Evolutionary conservation across 257 asterid genomes (phyloP), one percentile per base, ranked within the genome.

Genomic region (Lycium ferocissimum): DNA sequence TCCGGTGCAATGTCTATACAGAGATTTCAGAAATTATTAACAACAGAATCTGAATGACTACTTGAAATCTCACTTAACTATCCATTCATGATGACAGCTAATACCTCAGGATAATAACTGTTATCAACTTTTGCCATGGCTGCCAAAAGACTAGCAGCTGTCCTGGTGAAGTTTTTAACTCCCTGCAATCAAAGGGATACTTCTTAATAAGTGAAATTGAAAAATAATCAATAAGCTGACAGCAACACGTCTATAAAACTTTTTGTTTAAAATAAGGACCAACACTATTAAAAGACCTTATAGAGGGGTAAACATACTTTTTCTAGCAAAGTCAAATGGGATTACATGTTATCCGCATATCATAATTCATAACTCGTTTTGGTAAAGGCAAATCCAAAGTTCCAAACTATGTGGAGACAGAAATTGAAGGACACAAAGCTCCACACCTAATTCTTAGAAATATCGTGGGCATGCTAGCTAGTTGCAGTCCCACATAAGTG

Each of bases 101-200:
- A 61, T 90, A 95, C 99, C 99, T 95, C 99, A 56, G 99, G 99
- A 83, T 94, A 95, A 88, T 93, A 94, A 84, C 72, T 92, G 81
- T 83, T 92, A 85, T 94, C 98, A 84, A 95, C 90, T 89, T 93
- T 95, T 84, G 98, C 86, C 89, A 94, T 86, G 88, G 99, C 91
- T 80, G 95, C 87, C 95, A 95, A 85, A 58, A 94, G 95, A 87
- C 90, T 90, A 82, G 93, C 89, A 33, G 96, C 97, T 40, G 97
- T 88, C 67, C 88, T 85, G 2, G 98, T 89, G 92, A 95, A 95
- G 86, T 93, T 93, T 85, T 95, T 93, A 40, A 93, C 85, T 84
- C 98, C 98, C 98, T 95, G 93, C 73, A 90, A 38, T 85, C 85
- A 89, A 69, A 7, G 33, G 53, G 53, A 7, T 69, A 15, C 26